Base-by-base conservation (phyloP, 2,329 filamentous ascomycete genomes). In the Achaetomium macrosporum region DNA sequence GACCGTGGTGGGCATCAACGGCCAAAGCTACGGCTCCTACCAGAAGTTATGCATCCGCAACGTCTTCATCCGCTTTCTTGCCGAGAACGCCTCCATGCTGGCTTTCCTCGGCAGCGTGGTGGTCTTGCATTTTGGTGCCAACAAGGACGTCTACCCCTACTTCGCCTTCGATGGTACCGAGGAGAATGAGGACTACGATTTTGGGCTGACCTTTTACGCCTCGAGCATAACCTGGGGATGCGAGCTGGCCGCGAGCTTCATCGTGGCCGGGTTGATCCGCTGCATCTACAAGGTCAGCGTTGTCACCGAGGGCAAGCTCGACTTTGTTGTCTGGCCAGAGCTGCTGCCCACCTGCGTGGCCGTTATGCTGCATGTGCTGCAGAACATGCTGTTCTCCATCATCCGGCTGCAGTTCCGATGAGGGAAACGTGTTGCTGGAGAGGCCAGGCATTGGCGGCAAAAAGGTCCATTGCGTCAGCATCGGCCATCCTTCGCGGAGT, bases 331-430 rank as follows among this genome's bases (percentile, higher is more conserved):
- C 51, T 86, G 83, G 80, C 83, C 83, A 2, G 83, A 86, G 70
- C 67, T 87, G 62, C 67, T 87, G 61, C 83, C 83, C 16, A 84
- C 83, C 3, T 80, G 79, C 50, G 79, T 84, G 17, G 81, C 79
- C 19, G 83, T 85, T 19, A 82, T 81, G 71, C 70, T 86, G 65
- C 83, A 87, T 61, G 83, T 86, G 47, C 64, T 86, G 67, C 83
- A 87, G 69, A 87, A 86, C 65, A 87, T 87, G 83, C 68, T 87
- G 51, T 86, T 87, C 69, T 83, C 81, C 42, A 86, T 87, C 61
- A 79, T 85, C 35, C 76, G 83, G 57, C 68, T 87, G 63, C 76
- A 80, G 58, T 86, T 87, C 60, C 72, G 67, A 35, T 68, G 57
- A 65, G 8, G 10, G 16, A 35, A 53, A 53, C 46, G 51, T 53